phyloP scores from a whole-genome alignment of 169 alveolate species.

The Eimeria mitis region DNA sequence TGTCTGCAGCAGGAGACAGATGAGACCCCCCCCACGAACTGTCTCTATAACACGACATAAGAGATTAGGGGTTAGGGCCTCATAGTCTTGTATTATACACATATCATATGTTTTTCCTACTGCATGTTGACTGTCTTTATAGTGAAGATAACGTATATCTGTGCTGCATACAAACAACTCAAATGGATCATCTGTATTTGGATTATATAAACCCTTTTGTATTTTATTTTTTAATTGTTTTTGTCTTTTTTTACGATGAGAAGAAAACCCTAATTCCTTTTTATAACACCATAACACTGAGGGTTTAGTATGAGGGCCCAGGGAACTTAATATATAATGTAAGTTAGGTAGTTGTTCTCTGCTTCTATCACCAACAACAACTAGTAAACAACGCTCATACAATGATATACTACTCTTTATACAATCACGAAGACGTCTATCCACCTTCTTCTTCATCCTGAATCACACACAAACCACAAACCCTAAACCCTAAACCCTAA shows the following conservation, averaged over 20 bases:
- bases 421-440: conserved; percentile 95
- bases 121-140: conserved; percentile 97
- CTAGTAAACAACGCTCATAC: conserved; percentile 96
- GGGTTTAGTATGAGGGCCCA: conserved; percentile 89
- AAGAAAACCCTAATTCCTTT: conserved; percentile 98
- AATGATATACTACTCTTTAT: conserved; percentile 95
- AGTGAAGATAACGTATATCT: conserved; percentile 98
- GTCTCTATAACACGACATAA: conserved; percentile 99
- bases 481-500: background rate
- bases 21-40: conserved; percentile 99
- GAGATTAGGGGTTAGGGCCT: conserved; percentile 99
- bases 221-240: conserved; percentile 96
- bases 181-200: conserved; percentile 98
- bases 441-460: conserved; percentile 98
- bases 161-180: conserved; percentile 97
- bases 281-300: conserved; percentile 99
- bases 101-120: conserved; percentile 99
- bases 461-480: background rate
- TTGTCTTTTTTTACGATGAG: conserved; percentile 98
- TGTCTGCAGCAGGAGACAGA: conserved; percentile 89
- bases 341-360: conserved; percentile 97
- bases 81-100: conserved; percentile 99
- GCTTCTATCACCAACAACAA: conserved; percentile 99
- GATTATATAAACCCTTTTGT: conserved; percentile 96
- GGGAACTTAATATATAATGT: conserved; percentile 87